These are phyloP conservation scores for Hirsutella minnesotensis DNA, from an alignment of 2,329 filamentous ascomycete species.

Conservation along the genomic window DNA sequence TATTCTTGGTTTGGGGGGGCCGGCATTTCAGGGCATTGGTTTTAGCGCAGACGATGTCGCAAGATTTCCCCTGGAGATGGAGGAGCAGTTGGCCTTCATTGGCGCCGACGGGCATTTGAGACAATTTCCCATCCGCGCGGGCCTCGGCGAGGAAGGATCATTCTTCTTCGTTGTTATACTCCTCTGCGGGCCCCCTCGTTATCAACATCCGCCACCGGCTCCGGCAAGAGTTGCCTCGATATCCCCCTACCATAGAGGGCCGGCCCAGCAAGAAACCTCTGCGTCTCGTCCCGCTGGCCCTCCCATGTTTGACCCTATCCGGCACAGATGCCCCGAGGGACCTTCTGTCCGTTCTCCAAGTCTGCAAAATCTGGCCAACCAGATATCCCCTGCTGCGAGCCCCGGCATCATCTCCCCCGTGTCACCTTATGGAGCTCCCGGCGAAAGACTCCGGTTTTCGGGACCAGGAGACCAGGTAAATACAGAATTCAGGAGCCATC, in stretches of 20 bases:
- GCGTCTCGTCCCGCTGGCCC: conserved; percentile 33
- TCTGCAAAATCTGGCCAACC: background rate
- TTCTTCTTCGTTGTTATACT: conserved; percentile 50
- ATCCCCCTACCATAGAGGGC: conserved; percentile 25
- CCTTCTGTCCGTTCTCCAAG: conserved; percentile 8
- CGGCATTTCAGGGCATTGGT: conserved; percentile 41
- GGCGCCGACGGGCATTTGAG: conserved; percentile 38
- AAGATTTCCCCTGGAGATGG: conserved; percentile 38
- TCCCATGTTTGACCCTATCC: conserved; percentile 33
- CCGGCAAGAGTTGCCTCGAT: conserved; percentile 29
- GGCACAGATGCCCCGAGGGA: conserved; percentile 26
- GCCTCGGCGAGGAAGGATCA: conserved; percentile 47
- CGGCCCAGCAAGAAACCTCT: conserved; percentile 19
- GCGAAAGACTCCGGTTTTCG: conserved; percentile 31
- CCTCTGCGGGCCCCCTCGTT: conserved; percentile 24
- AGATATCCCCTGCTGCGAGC: conserved; percentile 16
- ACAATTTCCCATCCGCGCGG: conserved; percentile 37
- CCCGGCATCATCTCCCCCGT: conserved; percentile 10
- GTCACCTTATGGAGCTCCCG: conserved; percentile 31
- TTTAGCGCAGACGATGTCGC: conserved; percentile 41
- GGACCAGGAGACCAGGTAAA: conserved; percentile 22
- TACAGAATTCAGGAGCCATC: conserved; percentile 45
- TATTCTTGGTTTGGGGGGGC: conserved; percentile 44
- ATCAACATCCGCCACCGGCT: conserved; percentile 34
- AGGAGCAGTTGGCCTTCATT: conserved; percentile 43